Evolutionary conservation across 495 filamentous ascomycete genomes (phyloP), one percentile per base, ranked within the genome.

Genomic region (Trichodelitschia bisporula): DNA sequence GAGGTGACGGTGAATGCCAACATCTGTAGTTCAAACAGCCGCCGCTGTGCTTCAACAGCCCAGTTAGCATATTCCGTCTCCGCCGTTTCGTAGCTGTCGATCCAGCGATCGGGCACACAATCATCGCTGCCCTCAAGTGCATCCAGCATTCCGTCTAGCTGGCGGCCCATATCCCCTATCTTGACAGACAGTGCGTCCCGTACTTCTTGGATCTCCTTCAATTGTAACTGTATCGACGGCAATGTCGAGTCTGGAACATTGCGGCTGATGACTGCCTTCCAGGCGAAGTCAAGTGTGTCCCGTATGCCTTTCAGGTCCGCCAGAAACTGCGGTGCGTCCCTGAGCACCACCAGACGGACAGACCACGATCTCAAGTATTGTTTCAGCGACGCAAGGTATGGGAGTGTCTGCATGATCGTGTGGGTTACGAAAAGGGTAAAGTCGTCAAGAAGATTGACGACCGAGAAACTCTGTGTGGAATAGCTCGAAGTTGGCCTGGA

Each of bases 401-500:
- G 86, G 15, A 97, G 58, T 6, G 83, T 67, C 36, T 83, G 77
- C 11, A 97, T 44, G 3, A 82, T 74, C 12, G 77, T 91, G 15
- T 78, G 75, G 15, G 86, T 93, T 25, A 95, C 62, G 20, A 93
- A 57, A 17, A 84, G 71, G 2, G 82, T 83, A 45, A 92, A 68
- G 45, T 89, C 82, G 39, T 82, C 79, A 48, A 93, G 37, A 38
- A 62, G 56, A 56, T 28, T 48, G 51, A 40, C 54, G 39, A 56
- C 62, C 15, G 29, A 9, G 4, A 46, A 65, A 55, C 45, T 53
- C 51, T 17, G 35, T 27, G 15, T 4, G 15, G 29, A 31, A 18
- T 31, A 31, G 18, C 15, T 20, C 15, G 61, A 64, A 21, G 57
- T 56, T 31, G 59, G 60, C 33, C 61, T 57, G 36, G 64, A 66